phyloP scores from a whole-genome alignment of 257 asterid genomes.

The Solanum bukasovii region DNA sequence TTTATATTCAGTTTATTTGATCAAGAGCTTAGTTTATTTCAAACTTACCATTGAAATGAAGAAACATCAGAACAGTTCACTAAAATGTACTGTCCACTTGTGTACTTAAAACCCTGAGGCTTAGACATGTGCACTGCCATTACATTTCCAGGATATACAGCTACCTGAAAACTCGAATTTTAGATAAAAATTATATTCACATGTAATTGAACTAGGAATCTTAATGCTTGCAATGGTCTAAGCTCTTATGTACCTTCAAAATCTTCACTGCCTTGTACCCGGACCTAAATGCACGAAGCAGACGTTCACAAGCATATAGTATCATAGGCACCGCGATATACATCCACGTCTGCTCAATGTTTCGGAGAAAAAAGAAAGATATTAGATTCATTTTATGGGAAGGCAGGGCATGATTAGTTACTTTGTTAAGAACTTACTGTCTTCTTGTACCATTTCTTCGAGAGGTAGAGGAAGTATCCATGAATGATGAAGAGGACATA shows the following conservation, averaged over 20 bases:
- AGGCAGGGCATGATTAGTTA: background rate
- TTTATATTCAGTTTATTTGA: background rate
- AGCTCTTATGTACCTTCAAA: constrained; percentile 6
- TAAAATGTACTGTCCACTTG: constrained; percentile 60
- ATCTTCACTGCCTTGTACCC: constrained; percentile 15
- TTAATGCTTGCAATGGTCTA: background rate
- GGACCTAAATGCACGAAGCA: constrained; percentile 22
- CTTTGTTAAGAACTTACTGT: constrained; percentile 23
- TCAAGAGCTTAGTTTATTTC: background rate
- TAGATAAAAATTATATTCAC: background rate
- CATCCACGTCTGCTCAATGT: constrained; percentile 21
- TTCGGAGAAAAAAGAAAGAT: background rate
- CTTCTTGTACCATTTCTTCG: constrained; percentile 48
- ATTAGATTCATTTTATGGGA: background rate
- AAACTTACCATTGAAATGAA: constrained; percentile 52
- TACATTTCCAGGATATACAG: constrained; percentile 66
- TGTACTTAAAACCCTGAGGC: constrained; percentile 64
- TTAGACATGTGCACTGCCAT: constrained; percentile 60
- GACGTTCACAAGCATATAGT: constrained; percentile 16
- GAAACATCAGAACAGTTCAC: constrained; percentile 65
- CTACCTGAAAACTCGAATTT: constrained; percentile 29
- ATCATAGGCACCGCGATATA: constrained; percentile 14
- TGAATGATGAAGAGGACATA: constrained; percentile 41
- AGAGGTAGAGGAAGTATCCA: constrained; percentile 41
- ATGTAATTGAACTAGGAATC: background rate